Percentiles rank a stretch among this genome's conserved stretches.
Evolutionary conservation across 257 asterid genomes (phyloP).

Genomic region (Agastache rugosa): DNA sequence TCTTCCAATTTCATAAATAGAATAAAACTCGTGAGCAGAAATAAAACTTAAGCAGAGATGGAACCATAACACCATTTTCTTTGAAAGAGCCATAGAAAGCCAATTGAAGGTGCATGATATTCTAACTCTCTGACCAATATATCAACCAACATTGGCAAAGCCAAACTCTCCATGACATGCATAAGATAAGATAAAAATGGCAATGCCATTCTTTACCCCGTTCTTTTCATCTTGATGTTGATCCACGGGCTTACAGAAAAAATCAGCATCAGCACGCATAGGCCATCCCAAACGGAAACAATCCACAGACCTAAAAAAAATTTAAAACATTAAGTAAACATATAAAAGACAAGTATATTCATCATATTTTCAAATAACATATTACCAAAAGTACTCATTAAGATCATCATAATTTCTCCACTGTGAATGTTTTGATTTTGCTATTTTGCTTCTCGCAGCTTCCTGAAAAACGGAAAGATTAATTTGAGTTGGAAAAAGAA

Average conservation of each 20-base stretch:
- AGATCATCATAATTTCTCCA: conserved; percentile 99
- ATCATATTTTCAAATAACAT: conserved; percentile 21
- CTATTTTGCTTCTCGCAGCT: conserved; percentile 87
- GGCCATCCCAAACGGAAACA: conserved; percentile 99
- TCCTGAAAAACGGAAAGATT: conserved; percentile 58
- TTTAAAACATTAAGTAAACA: conserved; percentile 25
- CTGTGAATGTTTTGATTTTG: conserved; percentile 91
- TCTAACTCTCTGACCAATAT: conserved; percentile 21
- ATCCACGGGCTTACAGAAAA: conserved; percentile 69
- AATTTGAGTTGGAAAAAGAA: conserved; percentile 16
- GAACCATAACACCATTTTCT: neutral
- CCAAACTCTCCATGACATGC: conserved; percentile 19
- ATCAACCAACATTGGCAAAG: conserved; percentile 15
- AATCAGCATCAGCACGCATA: conserved; percentile 99
- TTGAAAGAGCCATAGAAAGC: conserved; percentile 21
- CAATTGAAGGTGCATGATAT: conserved; percentile 1
- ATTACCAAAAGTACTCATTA: conserved; percentile 96
- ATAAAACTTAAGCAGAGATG: neutral
- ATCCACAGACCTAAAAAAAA: conserved; percentile 78
- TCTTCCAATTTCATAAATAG: neutral
- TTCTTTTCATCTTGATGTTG: conserved; percentile 59
- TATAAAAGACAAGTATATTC: conserved; percentile 13
- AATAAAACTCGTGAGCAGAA: neutral
- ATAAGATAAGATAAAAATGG: conserved; percentile 17
- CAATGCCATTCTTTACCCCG: conserved; percentile 60